These are phyloP conservation scores for Cinnamomum micranthum DNA, from an alignment of 164 flowering plant genomes.

Conservation along the genomic window DNA sequence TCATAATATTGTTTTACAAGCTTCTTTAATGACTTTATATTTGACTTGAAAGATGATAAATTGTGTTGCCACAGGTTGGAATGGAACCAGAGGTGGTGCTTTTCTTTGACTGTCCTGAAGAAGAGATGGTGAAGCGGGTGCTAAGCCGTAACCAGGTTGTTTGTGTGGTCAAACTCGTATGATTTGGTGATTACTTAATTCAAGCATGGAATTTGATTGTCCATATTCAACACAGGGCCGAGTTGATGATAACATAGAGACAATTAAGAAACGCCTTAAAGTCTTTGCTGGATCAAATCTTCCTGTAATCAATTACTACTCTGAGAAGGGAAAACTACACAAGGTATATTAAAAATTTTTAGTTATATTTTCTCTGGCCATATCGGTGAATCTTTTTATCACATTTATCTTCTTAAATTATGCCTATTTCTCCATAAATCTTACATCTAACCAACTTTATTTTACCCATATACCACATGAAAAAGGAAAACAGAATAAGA, in stretches of 20 bases:
- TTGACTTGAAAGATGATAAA: neutral
- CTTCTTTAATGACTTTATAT: neutral
- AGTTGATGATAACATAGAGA: conserved; percentile 82
- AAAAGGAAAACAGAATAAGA: too few relatives aligned
- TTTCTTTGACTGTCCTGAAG: conserved; percentile 90
- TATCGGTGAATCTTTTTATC: neutral
- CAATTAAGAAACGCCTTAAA: conserved; percentile 79
- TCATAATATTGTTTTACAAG: neutral
- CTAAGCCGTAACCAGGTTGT: conserved; percentile 94
- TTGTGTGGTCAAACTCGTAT: neutral
- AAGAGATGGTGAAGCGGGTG: conserved; percentile 91
- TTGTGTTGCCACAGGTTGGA: conserved; percentile 47
- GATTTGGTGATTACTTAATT: neutral
- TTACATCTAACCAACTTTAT: neutral
- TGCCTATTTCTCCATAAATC: too few relatives aligned
- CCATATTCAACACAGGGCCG: conserved; percentile 55
- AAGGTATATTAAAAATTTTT: conserved; percentile 37
- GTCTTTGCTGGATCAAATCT: conserved; percentile 55
- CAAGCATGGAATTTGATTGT: neutral
- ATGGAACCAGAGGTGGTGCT: conserved; percentile 76
- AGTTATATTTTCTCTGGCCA: neutral
- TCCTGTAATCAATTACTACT: conserved; percentile 78
- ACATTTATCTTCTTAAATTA: neutral
- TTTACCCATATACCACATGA: neutral
- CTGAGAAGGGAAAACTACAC: conserved; percentile 61